phyloP scores from a whole-genome alignment of 2,329 filamentous ascomycete species.

The Bipolaris bicolor region DNA sequence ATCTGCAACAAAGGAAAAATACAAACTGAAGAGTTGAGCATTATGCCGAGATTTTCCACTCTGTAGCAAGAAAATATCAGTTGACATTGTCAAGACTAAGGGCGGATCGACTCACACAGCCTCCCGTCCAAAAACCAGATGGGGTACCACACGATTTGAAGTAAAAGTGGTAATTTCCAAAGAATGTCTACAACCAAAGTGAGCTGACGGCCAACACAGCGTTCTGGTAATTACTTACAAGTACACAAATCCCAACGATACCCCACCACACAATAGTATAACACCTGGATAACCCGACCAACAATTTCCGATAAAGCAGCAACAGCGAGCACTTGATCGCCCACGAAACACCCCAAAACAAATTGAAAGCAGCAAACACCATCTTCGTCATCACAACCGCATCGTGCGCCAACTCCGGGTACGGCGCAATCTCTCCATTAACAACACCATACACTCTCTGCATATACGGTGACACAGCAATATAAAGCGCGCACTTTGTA shows the following conservation, averaged over 20 bases:
- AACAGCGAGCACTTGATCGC: conserved; percentile 26
- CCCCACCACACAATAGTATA: conserved; percentile 47
- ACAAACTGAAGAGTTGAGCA: conserved; percentile 34
- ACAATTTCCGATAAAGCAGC: conserved; percentile 45
- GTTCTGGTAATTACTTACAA: neutral
- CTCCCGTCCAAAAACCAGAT: conserved; percentile 20
- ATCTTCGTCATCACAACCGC: conserved; percentile 35
- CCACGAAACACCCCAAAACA: conserved; percentile 24
- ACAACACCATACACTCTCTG: conserved; percentile 38
- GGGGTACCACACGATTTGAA: conserved; percentile 26
- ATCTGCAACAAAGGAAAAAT: conserved; percentile 44
- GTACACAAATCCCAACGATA: conserved; percentile 36
- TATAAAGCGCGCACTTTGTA: conserved; percentile 37
- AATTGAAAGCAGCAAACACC: conserved; percentile 46
- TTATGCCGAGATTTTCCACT: conserved; percentile 5
- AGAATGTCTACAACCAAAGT: conserved; percentile 32
- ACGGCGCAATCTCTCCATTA: conserved; percentile 28
- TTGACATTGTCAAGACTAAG: neutral
- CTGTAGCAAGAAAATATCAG: neutral
- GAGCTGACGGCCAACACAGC: conserved; percentile 19
- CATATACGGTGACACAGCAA: conserved; percentile 42
- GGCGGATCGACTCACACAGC: conserved; percentile 7
- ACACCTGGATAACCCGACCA: conserved; percentile 24
- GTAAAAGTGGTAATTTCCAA: conserved; percentile 29
- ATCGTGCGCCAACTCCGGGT: conserved; percentile 38